phyloP scores from a whole-genome alignment of 225 moss, liverwort and hornwort genomes.

The Pleurozium schreberi region DNA sequence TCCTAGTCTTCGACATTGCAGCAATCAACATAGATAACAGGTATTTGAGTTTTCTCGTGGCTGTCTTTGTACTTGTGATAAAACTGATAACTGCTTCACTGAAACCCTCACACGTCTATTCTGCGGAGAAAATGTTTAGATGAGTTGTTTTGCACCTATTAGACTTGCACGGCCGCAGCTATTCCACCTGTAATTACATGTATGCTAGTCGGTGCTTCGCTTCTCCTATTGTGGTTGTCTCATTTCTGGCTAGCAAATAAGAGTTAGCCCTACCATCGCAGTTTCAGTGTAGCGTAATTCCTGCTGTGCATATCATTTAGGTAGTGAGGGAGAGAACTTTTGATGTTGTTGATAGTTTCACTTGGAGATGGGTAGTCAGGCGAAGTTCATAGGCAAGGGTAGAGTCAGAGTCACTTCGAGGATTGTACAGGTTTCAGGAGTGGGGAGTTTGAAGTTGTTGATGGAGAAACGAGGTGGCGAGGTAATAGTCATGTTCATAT shows the following conservation, averaged over 20 bases:
- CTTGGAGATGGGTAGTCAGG: not conserved
- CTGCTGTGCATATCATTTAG: not conserved
- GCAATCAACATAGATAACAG: conserved; percentile 68
- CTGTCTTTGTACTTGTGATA: not conserved
- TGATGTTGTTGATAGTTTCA: not conserved
- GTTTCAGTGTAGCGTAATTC: not conserved
- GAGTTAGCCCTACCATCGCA: not conserved
- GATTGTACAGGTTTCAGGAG: not conserved
- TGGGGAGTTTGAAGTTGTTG: not conserved
- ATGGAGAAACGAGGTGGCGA: not conserved
- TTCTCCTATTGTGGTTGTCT: not conserved
- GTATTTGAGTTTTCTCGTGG: not conserved
- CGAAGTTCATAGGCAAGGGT: not conserved
- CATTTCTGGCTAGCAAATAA: not conserved
- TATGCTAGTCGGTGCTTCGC: not conserved
- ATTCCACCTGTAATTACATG: not conserved
- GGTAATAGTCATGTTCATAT: not conserved
- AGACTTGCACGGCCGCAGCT: not conserved
- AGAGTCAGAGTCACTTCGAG: not conserved
- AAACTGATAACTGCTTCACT: not conserved
- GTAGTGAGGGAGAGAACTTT: not conserved
- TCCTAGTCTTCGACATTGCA: conserved; percentile 85
- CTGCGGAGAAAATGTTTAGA: not conserved
- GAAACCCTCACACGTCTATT: not conserved
- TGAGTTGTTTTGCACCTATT: not conserved